Base-by-base conservation (phyloP, 768 basidiomycete genomes). In the Suillus tomentosus region DNA sequence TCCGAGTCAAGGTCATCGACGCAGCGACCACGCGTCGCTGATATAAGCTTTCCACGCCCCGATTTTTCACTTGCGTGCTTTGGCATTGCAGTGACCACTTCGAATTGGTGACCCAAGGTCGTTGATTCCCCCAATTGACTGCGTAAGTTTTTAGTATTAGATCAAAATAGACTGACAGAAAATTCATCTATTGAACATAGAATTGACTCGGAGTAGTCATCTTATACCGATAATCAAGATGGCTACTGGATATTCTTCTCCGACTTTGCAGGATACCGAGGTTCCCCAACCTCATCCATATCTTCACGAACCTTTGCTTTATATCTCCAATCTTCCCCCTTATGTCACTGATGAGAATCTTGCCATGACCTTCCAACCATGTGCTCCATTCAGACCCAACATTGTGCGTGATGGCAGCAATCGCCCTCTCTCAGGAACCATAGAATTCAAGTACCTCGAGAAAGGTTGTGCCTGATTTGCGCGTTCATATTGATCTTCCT, bases 381-480 rank as follows among this genome's bases (percentile, higher is more conserved):
- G 91, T 73, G 89, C 88, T 27, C 93, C 92, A 7, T 92, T 93
- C 80, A 85, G 92, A 71, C 92, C 91, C 50, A 89, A 83, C 74
- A 89, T 95, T 67, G 72, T 77, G 57, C 87, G 89, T 72, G 89
- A 91, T 76, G 81, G 76, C 3, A 68, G 80, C 58, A 79, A 78
- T 69, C 79, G 78, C 62, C 77, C 83, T 34, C 75, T 91, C 36
- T 82, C 84, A 60, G 93, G 91, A 37, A 90, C 86, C 64, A 92
- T 95, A 72, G 91, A 94, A 76, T 95, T 94, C 81, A 92, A 85
- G 74, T 88, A 82, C 71, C 80, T 90, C 54, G 89, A 91, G 72
- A 90, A 88, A 82, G 92, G 92, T 92, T 54, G 67, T 72, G 82
- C 74, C 65, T n/a, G 15, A 40, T 66, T 64, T 56, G 68, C 55